Evolutionary conservation across 495 filamentous ascomycete species (phyloP).

Genomic region (Xylaria telfairii): DNA sequence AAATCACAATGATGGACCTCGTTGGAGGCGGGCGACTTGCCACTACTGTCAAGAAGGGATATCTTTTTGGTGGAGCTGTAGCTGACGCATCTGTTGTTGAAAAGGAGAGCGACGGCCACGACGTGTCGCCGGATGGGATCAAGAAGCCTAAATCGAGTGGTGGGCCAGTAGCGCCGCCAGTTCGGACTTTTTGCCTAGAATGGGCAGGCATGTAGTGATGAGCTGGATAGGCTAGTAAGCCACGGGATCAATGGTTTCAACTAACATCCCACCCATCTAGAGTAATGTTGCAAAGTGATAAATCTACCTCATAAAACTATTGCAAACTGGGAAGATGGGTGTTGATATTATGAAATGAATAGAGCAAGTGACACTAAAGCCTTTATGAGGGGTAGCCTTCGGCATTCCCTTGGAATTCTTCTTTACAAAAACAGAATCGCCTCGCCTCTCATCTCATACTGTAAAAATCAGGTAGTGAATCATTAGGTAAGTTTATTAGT

Average conservation of each 20-base stretch:
- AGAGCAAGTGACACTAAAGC: no score
- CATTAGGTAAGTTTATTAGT: no score
- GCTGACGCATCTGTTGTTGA: slow-evolving; percentile 21
- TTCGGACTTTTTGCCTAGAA: slow-evolving; percentile 78
- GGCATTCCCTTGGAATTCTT: no score
- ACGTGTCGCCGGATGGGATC: slow-evolving; percentile 35
- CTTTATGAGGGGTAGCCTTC: no score
- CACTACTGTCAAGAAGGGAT: slow-evolving; percentile 95
- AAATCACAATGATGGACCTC: slow-evolving; percentile 81
- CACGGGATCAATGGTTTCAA: no score
- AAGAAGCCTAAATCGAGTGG: background rate
- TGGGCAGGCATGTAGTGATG: slow-evolving; percentile 77
- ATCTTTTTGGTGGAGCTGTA: slow-evolving; percentile 74
- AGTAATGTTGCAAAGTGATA: background rate
- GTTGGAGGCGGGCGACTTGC: slow-evolving; percentile 85
- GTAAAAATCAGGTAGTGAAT: no score
- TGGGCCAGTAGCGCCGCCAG: slow-evolving; percentile 37
- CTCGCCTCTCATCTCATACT: no score
- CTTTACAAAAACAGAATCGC: no score
- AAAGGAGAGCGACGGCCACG: slow-evolving; percentile 31
- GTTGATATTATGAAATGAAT: no score
- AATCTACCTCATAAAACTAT: no score
- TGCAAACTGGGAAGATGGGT: no score
- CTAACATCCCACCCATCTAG: no score
- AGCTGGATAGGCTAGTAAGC: background rate